Conservation (phyloP, 257 asterid species). For the Primulina huaijiensis region DNA sequence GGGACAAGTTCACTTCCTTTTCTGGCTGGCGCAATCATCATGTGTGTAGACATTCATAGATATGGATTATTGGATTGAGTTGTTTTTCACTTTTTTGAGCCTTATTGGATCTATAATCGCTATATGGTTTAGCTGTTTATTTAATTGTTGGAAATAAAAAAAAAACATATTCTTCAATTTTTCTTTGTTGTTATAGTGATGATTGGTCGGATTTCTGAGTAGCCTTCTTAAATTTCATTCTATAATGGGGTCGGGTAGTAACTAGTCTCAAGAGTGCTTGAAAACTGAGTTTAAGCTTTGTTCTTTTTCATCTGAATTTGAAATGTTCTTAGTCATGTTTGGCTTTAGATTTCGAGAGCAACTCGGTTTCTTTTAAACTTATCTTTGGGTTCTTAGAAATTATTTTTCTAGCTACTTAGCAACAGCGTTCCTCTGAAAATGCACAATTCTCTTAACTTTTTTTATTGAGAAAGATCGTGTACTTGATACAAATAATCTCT, state of each 20-base stretch:
- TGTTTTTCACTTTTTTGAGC: neutral
- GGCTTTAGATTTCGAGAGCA: neutral
- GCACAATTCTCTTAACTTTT: neutral
- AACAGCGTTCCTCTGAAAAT: neutral
- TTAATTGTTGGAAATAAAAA: neutral
- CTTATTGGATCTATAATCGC: constrained; percentile 19
- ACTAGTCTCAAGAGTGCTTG: too few relatives aligned
- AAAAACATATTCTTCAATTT: neutral
- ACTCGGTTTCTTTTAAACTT: neutral
- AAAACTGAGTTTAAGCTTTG: neutral
- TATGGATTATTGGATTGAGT: constrained; percentile 21
- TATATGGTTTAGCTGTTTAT: constrained; percentile 1
- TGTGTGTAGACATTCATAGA: neutral
- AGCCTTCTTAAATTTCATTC: constrained; percentile 17
- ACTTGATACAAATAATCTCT: neutral
- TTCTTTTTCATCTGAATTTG: neutral
- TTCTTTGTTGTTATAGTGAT: neutral
- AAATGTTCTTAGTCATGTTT: neutral
- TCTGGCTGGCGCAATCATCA: constrained; percentile 22
- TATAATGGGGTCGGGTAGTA: neutral
- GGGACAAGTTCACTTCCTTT: constrained; percentile 20
- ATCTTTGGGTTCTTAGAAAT: neutral
- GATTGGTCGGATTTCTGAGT: neutral
- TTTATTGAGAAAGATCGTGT: neutral
- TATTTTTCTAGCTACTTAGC: neutral